These are phyloP conservation scores for Lentinus tigrinus DNA, from an alignment of 768 basidiomycete species.

Conservation along the genomic window DNA sequence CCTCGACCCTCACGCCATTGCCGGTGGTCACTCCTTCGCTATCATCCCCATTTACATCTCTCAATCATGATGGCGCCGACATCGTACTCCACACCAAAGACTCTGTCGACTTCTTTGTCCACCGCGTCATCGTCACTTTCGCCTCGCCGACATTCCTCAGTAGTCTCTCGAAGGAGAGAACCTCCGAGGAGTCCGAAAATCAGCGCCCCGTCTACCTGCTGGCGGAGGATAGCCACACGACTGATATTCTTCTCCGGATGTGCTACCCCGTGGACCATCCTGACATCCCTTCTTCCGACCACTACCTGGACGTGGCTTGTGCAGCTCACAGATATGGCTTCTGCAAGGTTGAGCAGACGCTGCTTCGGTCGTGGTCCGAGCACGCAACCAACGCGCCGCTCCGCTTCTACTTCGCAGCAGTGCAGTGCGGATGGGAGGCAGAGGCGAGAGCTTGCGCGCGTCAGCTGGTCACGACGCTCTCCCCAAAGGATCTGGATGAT, in stretches of 20 bases:
- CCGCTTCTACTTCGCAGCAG: not conserved
- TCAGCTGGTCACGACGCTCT: not conserved
- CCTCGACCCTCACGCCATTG: no score
- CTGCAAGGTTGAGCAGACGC: not conserved
- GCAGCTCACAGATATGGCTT: not conserved
- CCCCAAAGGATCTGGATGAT: not conserved
- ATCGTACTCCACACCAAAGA: slow-evolving; percentile 14
- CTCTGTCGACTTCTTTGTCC: not conserved
- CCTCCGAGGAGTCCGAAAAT: not conserved
- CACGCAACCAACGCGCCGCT: not conserved
- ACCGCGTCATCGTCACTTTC: not conserved
- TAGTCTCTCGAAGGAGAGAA: slow-evolving; percentile 42
- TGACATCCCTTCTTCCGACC: not conserved
- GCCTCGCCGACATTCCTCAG: slow-evolving; percentile 28
- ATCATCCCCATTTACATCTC: no score
- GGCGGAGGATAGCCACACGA: not conserved
- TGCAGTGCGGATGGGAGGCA: not conserved
- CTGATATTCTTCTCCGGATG: not conserved
- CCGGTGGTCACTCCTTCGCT: no score
- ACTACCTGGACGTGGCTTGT: not conserved
- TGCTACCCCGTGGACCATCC: not conserved
- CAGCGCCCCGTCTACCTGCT: not conserved
- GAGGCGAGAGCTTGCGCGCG: not conserved
- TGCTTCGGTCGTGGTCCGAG: not conserved
- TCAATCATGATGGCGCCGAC: not conserved